Base-by-base conservation (phyloP, 352 stramenopile species). In the Globisporangium echinulatum region DNA sequence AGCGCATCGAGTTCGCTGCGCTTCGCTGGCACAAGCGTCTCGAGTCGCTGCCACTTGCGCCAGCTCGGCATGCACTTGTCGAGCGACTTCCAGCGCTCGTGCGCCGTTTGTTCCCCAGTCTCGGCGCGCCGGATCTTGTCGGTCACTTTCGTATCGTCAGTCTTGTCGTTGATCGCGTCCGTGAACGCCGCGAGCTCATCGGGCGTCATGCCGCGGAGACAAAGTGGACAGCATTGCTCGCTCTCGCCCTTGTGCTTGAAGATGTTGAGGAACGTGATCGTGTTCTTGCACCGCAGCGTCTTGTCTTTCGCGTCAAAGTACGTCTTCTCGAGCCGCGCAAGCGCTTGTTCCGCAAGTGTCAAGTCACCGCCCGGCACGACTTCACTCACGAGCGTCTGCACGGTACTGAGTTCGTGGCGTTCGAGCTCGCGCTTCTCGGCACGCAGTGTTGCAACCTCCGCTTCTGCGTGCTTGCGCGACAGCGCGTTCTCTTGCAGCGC, bases 241-340 rank as follows among this genome's bases (percentile, higher is more conserved):
- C 82, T 87, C 7, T 90, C 66, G 7, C 86, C 86, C 54, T 93
- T 94, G 46, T 88, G 77, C 67, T 87, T 90, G 66, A 88, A 93
- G n/a, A 90, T 83, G 8, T 74, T 82, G 33, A 95, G 66, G 38
- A 95, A 95, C 58, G 77, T 80, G 52, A 93, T 78, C 47, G 87
- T 91, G 54, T 90, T 92, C 61, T 86, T 94, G 52, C 70, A 86
- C 33, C 81, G 78, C 49, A 85, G 51, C 1, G 86, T 86, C 61
- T 90, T 94, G 63, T 92, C 82, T 59, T 94, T 94, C 0, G 85
- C 82, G 37, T 90, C 76, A 57, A 89, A 74, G 49, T 92, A 92
- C 40, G 58, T 53, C 36, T 75, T 76, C 51, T 94, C 79, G 5
- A 84, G 71, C 37, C 77, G 63, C 15, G 75, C 64, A 5, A 92